These are phyloP conservation scores for Salix udensis DNA, from an alignment of 345 rosid genomes.

Conservation along the genomic window DNA sequence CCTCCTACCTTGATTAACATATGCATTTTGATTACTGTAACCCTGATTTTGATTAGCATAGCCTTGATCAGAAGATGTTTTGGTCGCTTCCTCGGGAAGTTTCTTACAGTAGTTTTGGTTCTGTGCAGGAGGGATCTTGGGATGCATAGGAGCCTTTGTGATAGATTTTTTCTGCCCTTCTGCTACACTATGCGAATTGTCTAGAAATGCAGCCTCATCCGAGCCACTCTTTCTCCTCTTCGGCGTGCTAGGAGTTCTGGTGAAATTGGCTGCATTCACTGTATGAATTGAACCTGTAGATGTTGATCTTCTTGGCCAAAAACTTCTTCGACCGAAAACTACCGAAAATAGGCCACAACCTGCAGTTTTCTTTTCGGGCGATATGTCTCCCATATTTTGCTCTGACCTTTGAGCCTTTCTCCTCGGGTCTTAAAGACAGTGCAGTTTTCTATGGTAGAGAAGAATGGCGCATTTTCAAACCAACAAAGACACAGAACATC, in stretches of 20 bases:
- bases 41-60: slow-evolving; percentile 1
- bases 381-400: slow-evolving; percentile 27
- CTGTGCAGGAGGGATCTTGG: slow-evolving; percentile 16
- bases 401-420: not conserved
- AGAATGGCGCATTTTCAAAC: not conserved
- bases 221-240: slow-evolving; percentile 45
- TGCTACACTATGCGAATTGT: slow-evolving; percentile 9
- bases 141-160: slow-evolving; percentile 32
- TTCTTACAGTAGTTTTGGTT: slow-evolving; percentile 24
- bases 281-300: slow-evolving; percentile 47
- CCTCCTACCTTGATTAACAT: slow-evolving; percentile 41
- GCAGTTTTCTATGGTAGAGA: not conserved
- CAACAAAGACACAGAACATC: not conserved
- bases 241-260: slow-evolving; percentile 40
- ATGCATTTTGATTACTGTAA: slow-evolving; percentile 1
- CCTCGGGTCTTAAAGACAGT: not conserved
- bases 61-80: not conserved
- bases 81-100: slow-evolving; percentile 10
- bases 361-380: slow-evolving; percentile 38
- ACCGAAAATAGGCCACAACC: slow-evolving; percentile 70
- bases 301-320: slow-evolving; percentile 56
- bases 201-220: slow-evolving; percentile 41
- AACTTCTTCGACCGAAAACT: slow-evolving; percentile 53
- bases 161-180: slow-evolving; percentile 24
- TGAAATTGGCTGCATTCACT: slow-evolving; percentile 23